A percentile compares a stretch with the other conserved stretches of the same genome.
Conservation (phyloP, 768 basidiomycete species). For the Pluteus cervinus region DNA sequence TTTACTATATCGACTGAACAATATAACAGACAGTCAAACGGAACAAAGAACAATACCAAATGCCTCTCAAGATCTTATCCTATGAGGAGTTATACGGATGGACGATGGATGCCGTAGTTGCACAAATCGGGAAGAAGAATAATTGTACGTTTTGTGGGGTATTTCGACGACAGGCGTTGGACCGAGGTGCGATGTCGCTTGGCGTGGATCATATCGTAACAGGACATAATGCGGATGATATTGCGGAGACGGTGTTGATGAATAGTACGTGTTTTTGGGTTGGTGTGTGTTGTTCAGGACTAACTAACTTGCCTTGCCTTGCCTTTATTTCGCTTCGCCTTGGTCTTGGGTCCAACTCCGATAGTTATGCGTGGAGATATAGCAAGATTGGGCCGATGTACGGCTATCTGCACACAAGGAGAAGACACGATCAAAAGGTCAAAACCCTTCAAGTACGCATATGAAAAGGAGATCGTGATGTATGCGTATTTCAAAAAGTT, state of each 20-base stretch:
- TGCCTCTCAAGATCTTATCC: constrained; percentile 93
- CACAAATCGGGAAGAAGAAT: constrained; percentile 93
- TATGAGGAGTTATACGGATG: constrained; percentile 97
- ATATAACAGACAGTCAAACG: constrained; percentile 84
- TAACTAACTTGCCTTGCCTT: neutral
- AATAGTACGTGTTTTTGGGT: constrained; percentile 72
- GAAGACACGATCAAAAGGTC: constrained; percentile 95
- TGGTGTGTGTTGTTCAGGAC: too few relatives aligned
- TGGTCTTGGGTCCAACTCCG: neutral
- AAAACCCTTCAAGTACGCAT: constrained; percentile 99
- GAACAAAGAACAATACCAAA: constrained; percentile 91
- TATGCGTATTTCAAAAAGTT: constrained; percentile 99
- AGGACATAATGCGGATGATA: constrained; percentile 98
- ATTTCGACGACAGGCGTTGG: constrained; percentile 92
- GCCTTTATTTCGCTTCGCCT: constrained; percentile 2
- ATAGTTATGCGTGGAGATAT: constrained; percentile 98
- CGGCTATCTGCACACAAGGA: constrained; percentile 89
- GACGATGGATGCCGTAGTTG: constrained; percentile 98
- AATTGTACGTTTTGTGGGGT: constrained; percentile 99
- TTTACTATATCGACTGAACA: neutral
- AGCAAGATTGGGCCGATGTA: constrained; percentile 89
- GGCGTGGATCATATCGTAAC: constrained; percentile 97
- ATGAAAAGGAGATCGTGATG: constrained; percentile 99
- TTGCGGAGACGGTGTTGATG: constrained; percentile 98
- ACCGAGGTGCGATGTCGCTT: constrained; percentile 85